These are phyloP conservation scores for Zygosaccharomyces pseudobailii DNA, from an alignment of 1,139 yeast genomes.

Conservation along the genomic window DNA sequence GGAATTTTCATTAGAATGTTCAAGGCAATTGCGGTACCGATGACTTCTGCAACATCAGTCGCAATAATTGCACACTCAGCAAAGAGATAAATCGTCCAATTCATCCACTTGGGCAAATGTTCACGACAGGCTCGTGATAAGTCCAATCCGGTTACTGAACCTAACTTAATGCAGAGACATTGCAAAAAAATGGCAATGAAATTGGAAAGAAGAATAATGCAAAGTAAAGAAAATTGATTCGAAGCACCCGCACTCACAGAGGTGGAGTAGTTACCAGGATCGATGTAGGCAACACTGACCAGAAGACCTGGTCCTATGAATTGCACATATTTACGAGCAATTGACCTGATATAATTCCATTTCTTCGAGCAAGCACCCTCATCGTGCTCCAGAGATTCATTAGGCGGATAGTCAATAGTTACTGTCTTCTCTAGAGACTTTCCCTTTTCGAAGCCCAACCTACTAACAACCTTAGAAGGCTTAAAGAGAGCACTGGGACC, in stretches of 20 bases:
- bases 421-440: too few species aligned
- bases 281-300: conserved; percentile 77
- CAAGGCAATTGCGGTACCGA: conserved; percentile 81
- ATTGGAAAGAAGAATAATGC: conserved; percentile 62
- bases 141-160: conserved; percentile 77
- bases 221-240: conserved; percentile 57
- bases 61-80: conserved; percentile 82
- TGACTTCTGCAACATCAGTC: conserved; percentile 82
- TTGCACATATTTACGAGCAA: conserved; percentile 45
- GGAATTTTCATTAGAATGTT: conserved; percentile 67
- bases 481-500: too few species aligned
- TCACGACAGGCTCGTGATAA: conserved; percentile 65
- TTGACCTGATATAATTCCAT: conserved; percentile 2
- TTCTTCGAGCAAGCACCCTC: too few species aligned
- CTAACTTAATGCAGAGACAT: conserved; percentile 64
- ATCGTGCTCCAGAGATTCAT: too few species aligned
- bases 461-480: too few species aligned
- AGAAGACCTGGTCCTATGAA: conserved; percentile 77
- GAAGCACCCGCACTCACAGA: conserved; percentile 75
- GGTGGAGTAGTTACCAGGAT: conserved; percentile 83
- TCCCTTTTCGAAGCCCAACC: too few species aligned
- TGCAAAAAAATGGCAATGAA: conserved; percentile 72
- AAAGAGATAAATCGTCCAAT: conserved; percentile 52
- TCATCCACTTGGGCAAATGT: conserved; percentile 58
- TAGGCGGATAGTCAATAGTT: too few species aligned